These are phyloP conservation scores for Fusarium poae DNA, from an alignment of 2,329 filamentous ascomycete species.

Conservation along the genomic window DNA sequence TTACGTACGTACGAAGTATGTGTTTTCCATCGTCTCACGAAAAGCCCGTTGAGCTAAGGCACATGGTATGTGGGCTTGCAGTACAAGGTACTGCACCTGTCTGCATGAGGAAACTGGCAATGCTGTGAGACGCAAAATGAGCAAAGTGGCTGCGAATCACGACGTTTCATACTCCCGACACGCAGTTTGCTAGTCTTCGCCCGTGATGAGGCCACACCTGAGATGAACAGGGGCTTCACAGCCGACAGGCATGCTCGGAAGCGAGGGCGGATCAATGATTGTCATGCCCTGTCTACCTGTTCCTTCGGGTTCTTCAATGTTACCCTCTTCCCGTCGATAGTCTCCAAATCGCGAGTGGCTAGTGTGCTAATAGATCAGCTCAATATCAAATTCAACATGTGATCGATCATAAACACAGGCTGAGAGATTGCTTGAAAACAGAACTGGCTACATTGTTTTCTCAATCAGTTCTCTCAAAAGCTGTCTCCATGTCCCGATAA, in stretches of 20 bases:
- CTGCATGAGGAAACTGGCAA: slow-evolving; percentile 34
- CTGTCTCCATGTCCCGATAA: not conserved
- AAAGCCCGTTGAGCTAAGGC: slow-evolving; percentile 16
- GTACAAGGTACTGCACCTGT: slow-evolving; percentile 36
- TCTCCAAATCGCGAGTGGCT: slow-evolving; percentile 9
- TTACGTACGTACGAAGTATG: slow-evolving; percentile 1
- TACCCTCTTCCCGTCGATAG: slow-evolving; percentile 21
- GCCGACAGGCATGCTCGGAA: slow-evolving; percentile 15
- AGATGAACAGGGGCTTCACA: slow-evolving; percentile 21
- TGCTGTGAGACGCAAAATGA: slow-evolving; percentile 16
- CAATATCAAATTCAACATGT: slow-evolving; percentile 1
- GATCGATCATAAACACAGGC: slow-evolving; percentile 10
- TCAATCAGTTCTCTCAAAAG: slow-evolving; percentile 4
- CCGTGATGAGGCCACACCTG: slow-evolving; percentile 17
- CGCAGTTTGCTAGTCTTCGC: slow-evolving; percentile 15
- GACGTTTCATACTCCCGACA: slow-evolving; percentile 18
- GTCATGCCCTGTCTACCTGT: slow-evolving; percentile 13
- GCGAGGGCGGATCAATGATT: slow-evolving; percentile 23
- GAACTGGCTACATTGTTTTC: slow-evolving; percentile 12
- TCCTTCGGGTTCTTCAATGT: slow-evolving; percentile 12
- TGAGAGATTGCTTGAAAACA: slow-evolving; percentile 20
- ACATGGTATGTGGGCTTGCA: slow-evolving; percentile 31
- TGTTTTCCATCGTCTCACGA: not conserved
- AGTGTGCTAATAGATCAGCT: slow-evolving; percentile 19
- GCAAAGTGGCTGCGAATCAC: slow-evolving; percentile 29